phyloP scores from a whole-genome alignment of 1,284 basidiomycete species.

The Melampsora abietis-canadensis region DNA sequence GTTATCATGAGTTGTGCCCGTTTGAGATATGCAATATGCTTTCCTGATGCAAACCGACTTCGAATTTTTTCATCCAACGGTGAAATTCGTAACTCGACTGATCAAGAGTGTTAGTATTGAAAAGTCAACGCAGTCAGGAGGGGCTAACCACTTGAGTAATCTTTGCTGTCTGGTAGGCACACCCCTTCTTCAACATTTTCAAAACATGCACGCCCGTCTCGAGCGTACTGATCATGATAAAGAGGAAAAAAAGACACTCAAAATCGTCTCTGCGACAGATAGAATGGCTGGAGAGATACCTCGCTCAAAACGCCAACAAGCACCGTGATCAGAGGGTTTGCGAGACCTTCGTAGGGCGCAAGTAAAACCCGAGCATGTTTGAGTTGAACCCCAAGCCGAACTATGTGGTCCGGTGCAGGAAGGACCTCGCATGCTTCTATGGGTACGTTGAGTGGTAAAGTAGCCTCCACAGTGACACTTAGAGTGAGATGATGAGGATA shows the following conservation, averaged over 20 bases:
- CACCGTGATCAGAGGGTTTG: background rate
- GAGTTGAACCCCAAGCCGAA: background rate
- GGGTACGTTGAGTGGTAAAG: background rate
- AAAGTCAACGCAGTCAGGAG: background rate
- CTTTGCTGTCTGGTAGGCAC: background rate
- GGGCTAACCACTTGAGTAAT: constrained; percentile 4
- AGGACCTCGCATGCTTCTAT: background rate
- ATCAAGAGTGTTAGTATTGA: background rate
- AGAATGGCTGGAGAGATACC: background rate
- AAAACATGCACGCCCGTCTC: background rate
- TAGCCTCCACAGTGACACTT: background rate
- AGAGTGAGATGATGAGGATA: constrained; percentile 5
- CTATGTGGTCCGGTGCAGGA: background rate
- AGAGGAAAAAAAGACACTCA: background rate
- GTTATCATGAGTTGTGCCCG: background rate
- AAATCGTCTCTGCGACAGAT: background rate
- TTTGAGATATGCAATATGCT: background rate
- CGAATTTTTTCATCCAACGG: background rate
- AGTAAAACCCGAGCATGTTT: background rate
- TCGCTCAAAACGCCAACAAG: background rate
- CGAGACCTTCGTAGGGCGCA: background rate
- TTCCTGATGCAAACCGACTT: background rate
- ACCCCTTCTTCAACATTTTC: background rate
- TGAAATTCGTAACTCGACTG: background rate
- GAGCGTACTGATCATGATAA: background rate